These are phyloP conservation scores for Alternaria arborescens DNA, from an alignment of 2,329 filamentous ascomycete genomes.

Conservation along the genomic window DNA sequence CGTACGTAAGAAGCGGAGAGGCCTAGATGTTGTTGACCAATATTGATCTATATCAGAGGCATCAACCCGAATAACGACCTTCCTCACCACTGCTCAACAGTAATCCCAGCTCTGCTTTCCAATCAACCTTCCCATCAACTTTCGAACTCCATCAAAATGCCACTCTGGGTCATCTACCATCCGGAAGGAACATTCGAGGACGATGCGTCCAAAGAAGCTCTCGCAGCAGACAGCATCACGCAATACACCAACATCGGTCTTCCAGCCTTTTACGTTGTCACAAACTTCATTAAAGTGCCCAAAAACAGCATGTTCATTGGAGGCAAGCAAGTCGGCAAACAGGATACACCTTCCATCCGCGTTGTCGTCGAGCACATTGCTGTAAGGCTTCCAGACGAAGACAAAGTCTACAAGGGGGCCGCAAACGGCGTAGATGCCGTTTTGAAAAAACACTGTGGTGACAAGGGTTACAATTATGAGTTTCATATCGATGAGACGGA, in stretches of 20 bases:
- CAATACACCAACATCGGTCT: constrained; percentile 50
- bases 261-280: constrained; percentile 55
- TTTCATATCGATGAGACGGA: constrained; percentile 56
- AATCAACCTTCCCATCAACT: background rate
- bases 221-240: constrained; percentile 50
- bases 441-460: constrained; percentile 51
- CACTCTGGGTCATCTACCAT: constrained; percentile 55
- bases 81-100: background rate
- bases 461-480: constrained; percentile 56
- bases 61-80: background rate
- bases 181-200: constrained; percentile 46
- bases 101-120: accelerated
- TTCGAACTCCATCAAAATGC: constrained; percentile 37
- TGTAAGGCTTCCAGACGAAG: constrained; percentile 28
- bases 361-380: constrained; percentile 45
- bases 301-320: constrained; percentile 39
- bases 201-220: constrained; percentile 37
- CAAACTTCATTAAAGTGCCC: constrained; percentile 47
- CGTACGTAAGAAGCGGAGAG: background rate
- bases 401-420: constrained; percentile 29
- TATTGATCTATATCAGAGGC: background rate
- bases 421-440: constrained; percentile 1
- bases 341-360: constrained; percentile 46
- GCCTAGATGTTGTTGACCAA: no score
- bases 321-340: constrained; percentile 24